Conservation (phyloP, 2,329 filamentous ascomycete genomes). For the Penicillium occitanis region DNA sequence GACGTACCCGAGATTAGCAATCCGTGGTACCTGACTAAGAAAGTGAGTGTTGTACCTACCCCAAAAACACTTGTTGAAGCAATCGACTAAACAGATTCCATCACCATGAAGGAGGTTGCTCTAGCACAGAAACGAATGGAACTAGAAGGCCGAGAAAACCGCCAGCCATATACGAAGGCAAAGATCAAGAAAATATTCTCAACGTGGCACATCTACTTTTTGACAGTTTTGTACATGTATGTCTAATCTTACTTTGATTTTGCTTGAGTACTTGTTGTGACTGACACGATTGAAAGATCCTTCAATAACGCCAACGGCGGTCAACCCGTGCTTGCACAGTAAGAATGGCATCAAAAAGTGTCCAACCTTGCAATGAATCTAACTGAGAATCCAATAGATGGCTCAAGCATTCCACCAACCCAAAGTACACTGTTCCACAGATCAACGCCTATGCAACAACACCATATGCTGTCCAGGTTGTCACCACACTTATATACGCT, state of each 20-base stretch:
- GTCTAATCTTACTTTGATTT: conserved; percentile 12
- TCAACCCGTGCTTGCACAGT: conserved; percentile 59
- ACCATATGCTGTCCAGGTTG: conserved; percentile 54
- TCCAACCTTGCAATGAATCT: not conserved
- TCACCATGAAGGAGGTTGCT: conserved; percentile 41
- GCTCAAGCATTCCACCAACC: conserved; percentile 43
- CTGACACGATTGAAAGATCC: conserved; percentile 33
- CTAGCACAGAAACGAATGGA: conserved; percentile 53
- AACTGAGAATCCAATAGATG: conserved; percentile 25
- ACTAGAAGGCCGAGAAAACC: conserved; percentile 48
- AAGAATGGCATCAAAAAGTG: not conserved
- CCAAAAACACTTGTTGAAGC: not conserved
- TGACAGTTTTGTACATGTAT: conserved; percentile 59
- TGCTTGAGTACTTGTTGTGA: not conserved
- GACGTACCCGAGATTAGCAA: conserved; percentile 54
- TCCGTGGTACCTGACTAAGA: conserved; percentile 50
- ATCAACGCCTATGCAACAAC: conserved; percentile 61
- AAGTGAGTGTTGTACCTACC: conserved; percentile 26
- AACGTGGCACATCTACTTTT: conserved; percentile 64
- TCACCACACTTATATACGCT: conserved; percentile 63
- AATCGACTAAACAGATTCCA: not conserved
- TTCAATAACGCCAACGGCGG: conserved; percentile 62
- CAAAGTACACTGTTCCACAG: conserved; percentile 47
- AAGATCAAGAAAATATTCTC: conserved; percentile 63
- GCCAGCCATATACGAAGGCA: conserved; percentile 48